Percentiles rank a stretch among this genome's conserved stretches.
Evolutionary conservation across 495 filamentous ascomycete genomes (phyloP).

Genomic region (Hypoxylon crocopeplum): DNA sequence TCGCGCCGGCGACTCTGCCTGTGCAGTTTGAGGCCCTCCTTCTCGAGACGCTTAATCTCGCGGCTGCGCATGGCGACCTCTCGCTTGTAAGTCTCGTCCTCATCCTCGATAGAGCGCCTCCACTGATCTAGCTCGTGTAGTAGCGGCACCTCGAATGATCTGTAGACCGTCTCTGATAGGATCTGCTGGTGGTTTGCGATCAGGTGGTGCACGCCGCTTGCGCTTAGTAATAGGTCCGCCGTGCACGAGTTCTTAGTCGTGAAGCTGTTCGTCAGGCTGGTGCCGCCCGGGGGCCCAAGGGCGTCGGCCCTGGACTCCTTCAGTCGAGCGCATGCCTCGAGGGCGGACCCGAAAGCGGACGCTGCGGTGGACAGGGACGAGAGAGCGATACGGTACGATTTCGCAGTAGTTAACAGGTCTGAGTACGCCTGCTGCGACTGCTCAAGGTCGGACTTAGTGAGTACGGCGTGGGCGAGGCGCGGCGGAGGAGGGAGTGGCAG

Average conservation of each 20-base stretch:
- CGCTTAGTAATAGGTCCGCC: slow-evolving; percentile 63
- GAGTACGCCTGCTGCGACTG: slow-evolving; percentile 64
- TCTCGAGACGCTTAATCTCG: slow-evolving; percentile 66
- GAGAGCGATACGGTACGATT: slow-evolving; percentile 65
- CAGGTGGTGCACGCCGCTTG: slow-evolving; percentile 68
- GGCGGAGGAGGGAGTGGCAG: slow-evolving; percentile 65
- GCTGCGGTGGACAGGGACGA: slow-evolving; percentile 63
- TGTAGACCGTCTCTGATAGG: slow-evolving; percentile 67
- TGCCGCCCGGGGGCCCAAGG: slow-evolving; percentile 41
- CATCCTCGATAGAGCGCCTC: slow-evolving; percentile 62
- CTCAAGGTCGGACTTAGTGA: slow-evolving; percentile 66
- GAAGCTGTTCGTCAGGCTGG: slow-evolving; percentile 54
- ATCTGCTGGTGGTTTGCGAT: slow-evolving; percentile 72
- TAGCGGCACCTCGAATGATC: slow-evolving; percentile 68
- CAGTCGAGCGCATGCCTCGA: slow-evolving; percentile 69
- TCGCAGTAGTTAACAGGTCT: slow-evolving; percentile 64
- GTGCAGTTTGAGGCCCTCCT: slow-evolving; percentile 65
- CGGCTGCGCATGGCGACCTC: slow-evolving; percentile 52
- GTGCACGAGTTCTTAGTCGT: slow-evolving; percentile 61
- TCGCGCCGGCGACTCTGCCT: slow-evolving; percentile 58
- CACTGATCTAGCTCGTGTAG: slow-evolving; percentile 69
- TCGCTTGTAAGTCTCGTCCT: slow-evolving; percentile 63
- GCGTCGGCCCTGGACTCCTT: slow-evolving; percentile 63
- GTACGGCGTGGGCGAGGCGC: slow-evolving; percentile 59
- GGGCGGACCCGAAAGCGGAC: slow-evolving; percentile 64